Conservation (phyloP, 139 green algal genomes). For the Nannochloris sp. region DNA sequence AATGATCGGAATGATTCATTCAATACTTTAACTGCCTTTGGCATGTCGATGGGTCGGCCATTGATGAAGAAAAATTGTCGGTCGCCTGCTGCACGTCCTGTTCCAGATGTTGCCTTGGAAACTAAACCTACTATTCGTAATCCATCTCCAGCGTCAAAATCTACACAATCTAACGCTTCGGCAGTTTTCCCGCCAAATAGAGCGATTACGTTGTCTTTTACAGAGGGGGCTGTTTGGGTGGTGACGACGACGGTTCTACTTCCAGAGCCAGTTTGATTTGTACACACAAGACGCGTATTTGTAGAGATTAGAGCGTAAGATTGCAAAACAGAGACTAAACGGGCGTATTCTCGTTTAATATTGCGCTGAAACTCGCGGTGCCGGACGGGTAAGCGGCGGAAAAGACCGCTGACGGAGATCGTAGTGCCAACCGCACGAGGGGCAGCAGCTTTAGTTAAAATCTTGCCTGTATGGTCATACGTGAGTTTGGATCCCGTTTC, state of each 20-base stretch:
- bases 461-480: constrained; percentile 55
- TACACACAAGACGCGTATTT: constrained; percentile 55
- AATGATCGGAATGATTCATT: constrained; percentile 67
- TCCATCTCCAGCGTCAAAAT: constrained; percentile 35
- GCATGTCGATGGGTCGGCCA: constrained; percentile 85
- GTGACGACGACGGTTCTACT: constrained; percentile 53
- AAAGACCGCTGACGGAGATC: constrained; percentile 75
- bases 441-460: constrained; percentile 21
- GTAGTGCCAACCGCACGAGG: constrained; percentile 82
- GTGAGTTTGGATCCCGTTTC: constrained; percentile 44
- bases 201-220: constrained; percentile 65
- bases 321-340: constrained; percentile 56
- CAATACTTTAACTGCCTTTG: constrained; percentile 46
- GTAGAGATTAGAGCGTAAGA: constrained; percentile 66
- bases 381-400: constrained; percentile 80
- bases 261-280: constrained; percentile 55
- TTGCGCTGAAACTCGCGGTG: constrained; percentile 66
- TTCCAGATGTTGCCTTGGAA: constrained; percentile 47
- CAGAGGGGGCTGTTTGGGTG: constrained; percentile 31
- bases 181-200: constrained; percentile 75
- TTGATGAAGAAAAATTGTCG: constrained; percentile 94
- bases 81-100: constrained; percentile 38
- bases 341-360: constrained; percentile 75
- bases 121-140: constrained; percentile 51
- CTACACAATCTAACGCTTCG: constrained; percentile 50